Base-by-base conservation (phyloP, 441 rosid genomes). In the Mallotus repandus region DNA sequence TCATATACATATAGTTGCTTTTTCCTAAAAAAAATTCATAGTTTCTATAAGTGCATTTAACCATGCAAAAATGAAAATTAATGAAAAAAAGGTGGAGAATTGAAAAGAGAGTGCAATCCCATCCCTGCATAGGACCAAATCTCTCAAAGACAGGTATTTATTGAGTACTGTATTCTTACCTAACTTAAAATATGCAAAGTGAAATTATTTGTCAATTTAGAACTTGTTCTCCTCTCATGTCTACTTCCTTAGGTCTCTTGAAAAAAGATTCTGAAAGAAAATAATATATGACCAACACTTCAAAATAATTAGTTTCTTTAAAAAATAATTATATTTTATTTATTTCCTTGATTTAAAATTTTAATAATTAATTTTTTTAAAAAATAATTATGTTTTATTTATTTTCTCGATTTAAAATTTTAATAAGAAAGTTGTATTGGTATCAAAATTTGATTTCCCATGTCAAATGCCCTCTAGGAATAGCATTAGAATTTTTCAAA, bases 101-200 rank as follows among this genome's bases (percentile, higher is more conserved):
- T 10, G 74, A 45, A 48, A 48, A 70, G 66, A 46, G 64, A 25
- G 29, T 48, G 74, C 74, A 65, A 59, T 70, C 73, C 63, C 45
- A 9, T 45, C 65, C 55, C 45, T 46, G 15, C 43, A 58, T 35
- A 49, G 46, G 43, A 46, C 66, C 38, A 25, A 59, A 58, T 50
- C 16, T 57, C 21, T 68, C n/a, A 11, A 46, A 59, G 49, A 46
- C 25, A 29, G 8, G 57, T 5, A 50, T 11, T n/a, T n/a, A n/a
- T n/a, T n/a, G 61, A 68, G 74, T 68, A 71, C 68, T 61, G 52
- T 71, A 19, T 62, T 62, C 68, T 52, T 71, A 63, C 62, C 60
- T 38, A 25, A 25, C 29, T 25, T 5, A 59, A 7, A n/a, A 32
- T 10, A 71, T 71, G n/a, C 50, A 71, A 41, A 16, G 50, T 10